Evolutionary conservation across 805 yeast genomes (phyloP), one percentile per base, ranked within the genome.

Genomic region (Candida tibetensis): DNA sequence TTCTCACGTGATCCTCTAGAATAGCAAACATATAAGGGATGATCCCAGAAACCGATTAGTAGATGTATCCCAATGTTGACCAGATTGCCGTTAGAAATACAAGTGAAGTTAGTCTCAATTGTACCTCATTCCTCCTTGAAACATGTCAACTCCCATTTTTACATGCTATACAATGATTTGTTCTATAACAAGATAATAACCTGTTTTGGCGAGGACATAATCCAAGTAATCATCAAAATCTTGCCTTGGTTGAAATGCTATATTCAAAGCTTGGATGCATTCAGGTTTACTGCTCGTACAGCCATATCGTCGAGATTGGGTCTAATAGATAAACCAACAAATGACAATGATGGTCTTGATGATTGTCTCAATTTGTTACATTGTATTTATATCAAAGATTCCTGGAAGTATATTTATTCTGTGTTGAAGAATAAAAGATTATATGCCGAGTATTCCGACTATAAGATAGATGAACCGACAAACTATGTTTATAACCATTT

Each of bases 361-460:
- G 10, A 32, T 6, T 26, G 10, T 17, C 23, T 16, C 22, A 18
- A 31, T 34, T 53, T 55, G 5, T 46, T 62, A 13, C 46, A 62
- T 37, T 48, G 52, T 17, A 41, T 46, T 9, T 74, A 51, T 42
- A 52, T 76, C 10, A 64, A 62, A 39, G 82, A 77, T 53, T 74
- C 80, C 0, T 81, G 84, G 83, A 65, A 60, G 44, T 58, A 79
- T 19, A 62, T 78, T 1, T 76, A 73, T 43, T 68, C 76, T 0
- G 57, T 81, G 5, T 55, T 76, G 40, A 68, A 66, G 43, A 78
- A 76, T 48, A 67, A 77, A 34, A 55, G 83, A 29, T 47, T 79
- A 19, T 79, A 72, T 53, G 77, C 81, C 13, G 76, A 74, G 30
- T 58, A 60, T 30, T 41, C 58, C 4, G 71, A 68, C 45, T 67